These are phyloP conservation scores for Sugiyamaella valdiviana DNA, from an alignment of 805 yeast species.

Conservation along the genomic window DNA sequence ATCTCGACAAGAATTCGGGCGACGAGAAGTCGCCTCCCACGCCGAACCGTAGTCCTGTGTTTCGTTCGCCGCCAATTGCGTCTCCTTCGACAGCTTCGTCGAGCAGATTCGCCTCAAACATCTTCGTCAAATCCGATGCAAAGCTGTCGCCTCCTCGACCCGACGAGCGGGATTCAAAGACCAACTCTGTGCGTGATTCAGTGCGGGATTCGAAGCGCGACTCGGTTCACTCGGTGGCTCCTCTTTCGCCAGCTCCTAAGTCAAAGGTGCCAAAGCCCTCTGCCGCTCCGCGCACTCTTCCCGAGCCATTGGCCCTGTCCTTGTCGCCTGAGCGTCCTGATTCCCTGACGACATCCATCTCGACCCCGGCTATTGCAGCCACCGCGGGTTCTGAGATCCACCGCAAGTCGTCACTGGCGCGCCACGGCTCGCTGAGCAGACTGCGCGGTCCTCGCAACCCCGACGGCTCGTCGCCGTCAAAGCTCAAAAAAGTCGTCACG, in stretches of 20 bases:
- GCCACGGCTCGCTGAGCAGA: conserved; percentile 14
- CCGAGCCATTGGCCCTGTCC: no score
- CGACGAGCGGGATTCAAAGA: no score
- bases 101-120: conserved; percentile 7
- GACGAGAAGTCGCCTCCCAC: conserved; percentile 10
- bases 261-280: no score
- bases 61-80: not conserved
- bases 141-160: not conserved
- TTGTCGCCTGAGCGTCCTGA: no score
- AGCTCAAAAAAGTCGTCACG: conserved; percentile 23
- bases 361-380: not conserved
- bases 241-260: no score
- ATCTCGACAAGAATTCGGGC: conserved; percentile 16
- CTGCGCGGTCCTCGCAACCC: conserved; percentile 17
- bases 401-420: conserved; percentile 17
- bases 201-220: no score
- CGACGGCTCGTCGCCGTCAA: conserved; percentile 9
- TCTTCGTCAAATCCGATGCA: conserved; percentile 8
- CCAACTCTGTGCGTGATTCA: no score
- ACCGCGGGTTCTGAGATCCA: not conserved
- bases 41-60: conserved; percentile 7
- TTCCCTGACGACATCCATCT: not conserved
- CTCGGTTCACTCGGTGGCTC: not conserved
- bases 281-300: no score
- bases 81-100: not conserved